Evolutionary conservation across 1,139 yeast genomes (phyloP).

Genomic region (Candida gigantensis): DNA sequence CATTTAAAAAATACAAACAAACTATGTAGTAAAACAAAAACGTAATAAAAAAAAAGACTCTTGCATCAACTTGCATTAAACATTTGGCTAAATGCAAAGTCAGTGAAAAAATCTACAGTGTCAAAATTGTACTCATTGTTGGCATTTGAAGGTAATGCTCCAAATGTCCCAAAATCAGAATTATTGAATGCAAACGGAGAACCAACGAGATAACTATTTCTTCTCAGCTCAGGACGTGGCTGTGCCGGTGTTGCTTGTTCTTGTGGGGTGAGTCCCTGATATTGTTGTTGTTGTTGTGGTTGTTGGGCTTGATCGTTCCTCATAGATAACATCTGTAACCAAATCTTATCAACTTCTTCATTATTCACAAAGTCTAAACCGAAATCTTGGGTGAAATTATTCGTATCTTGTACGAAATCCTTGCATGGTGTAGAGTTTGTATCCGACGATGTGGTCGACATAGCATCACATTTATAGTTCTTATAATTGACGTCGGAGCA

Average conservation of each 20-base stretch:
- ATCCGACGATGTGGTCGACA: slow-evolving; percentile 6
- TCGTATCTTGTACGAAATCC: slow-evolving; percentile 6
- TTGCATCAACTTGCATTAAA: slow-evolving; percentile 5
- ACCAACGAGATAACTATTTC: neutral
- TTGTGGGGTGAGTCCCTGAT: neutral
- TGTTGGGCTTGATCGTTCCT: slow-evolving; percentile 24
- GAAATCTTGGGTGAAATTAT: slow-evolving; percentile 18
- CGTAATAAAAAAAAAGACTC: no score
- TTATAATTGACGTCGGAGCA: slow-evolving; percentile 13
- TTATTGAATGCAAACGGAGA: slow-evolving; percentile 2
- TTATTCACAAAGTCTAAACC: slow-evolving; percentile 29
- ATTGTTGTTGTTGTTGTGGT: slow-evolving; percentile 4
- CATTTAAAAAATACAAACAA: no score
- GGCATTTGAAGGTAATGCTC: slow-evolving; percentile 4
- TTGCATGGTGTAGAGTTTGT: slow-evolving; percentile 3
- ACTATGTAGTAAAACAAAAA: neutral
- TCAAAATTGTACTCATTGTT: slow-evolving; percentile 7
- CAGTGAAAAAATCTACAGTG: slow-evolving; percentile 27
- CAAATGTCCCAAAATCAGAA: slow-evolving; percentile 6
- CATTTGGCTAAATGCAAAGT: slow-evolving; percentile 23
- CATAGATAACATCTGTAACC: slow-evolving; percentile 40
- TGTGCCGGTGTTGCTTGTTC: slow-evolving; percentile 1
- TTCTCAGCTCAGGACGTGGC: neutral
- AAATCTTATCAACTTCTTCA: slow-evolving; percentile 40
- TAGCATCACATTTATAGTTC: slow-evolving; percentile 4